A percentile compares a stretch with the other conserved stretches of the same genome.
Conservation (phyloP, 148 eudicot genomes). For the Tetragonia tetragonoides region DNA sequence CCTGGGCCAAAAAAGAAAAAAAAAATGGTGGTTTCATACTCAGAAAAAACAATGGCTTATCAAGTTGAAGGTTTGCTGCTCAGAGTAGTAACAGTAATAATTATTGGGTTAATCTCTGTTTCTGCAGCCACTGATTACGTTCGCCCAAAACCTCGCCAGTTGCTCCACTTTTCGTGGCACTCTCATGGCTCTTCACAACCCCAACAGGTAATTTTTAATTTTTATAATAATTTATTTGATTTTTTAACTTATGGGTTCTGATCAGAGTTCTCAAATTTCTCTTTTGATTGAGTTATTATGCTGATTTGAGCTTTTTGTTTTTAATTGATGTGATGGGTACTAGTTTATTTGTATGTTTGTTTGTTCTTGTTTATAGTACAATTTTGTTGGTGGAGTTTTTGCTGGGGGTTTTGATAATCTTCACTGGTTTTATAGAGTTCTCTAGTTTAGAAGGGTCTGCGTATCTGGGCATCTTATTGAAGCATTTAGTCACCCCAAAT, state of each 20-base stretch:
- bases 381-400: background rate
- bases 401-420: background rate
- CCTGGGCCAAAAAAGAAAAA: too few species aligned
- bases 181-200: constrained; percentile 49
- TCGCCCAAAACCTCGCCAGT: constrained; percentile 68
- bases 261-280: background rate
- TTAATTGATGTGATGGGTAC: background rate
- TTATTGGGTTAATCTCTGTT: constrained; percentile 16
- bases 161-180: constrained; percentile 46
- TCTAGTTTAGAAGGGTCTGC: background rate
- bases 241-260: background rate
- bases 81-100: background rate
- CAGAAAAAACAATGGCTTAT: constrained; percentile 15
- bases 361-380: background rate
- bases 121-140: constrained; percentile 41
- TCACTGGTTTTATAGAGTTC: background rate
- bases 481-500: too few species aligned
- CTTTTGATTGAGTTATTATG: background rate
- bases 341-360: background rate
- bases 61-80: background rate
- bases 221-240: too few species aligned
- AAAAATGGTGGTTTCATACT: background rate
- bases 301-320: background rate
- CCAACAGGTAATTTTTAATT: constrained; percentile 49
- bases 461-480: background rate